Evolutionary conservation across 108 stramenopile species (phyloP), one percentile per base, ranked within the genome.

Genomic region (Licmophora abbreviata): DNA sequence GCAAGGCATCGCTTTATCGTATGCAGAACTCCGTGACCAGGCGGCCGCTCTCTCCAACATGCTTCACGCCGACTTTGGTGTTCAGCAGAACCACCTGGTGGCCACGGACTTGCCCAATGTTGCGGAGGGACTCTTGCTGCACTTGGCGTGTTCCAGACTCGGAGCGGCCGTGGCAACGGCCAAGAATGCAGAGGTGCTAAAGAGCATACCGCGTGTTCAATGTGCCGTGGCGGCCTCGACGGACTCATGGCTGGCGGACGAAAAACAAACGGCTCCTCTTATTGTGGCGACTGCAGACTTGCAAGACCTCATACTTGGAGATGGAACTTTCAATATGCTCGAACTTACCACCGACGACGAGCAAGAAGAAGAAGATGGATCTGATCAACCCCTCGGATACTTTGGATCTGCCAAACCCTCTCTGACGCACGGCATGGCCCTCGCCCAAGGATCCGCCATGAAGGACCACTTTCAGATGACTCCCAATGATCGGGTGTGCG

Each of bases 101-200:
- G 49, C 68, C 28, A 71, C 61, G 27, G 69, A 76, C 29, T 26
- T 76, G 22, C 74, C 68, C 4, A 76, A 76, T 42, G 51, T 51
- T 3, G 30, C 61, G 9, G 68, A 76, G 44, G 63, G 63, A 59
- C 47, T 76, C 6, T 31, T 69, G 21, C 22, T 70, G 1, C 74
- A 75, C 38, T 29, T 75, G 22, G 74, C 74, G 3, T 75, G 74
- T 51, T 62, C 65, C 32, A 42, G 60, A 31, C 38, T 75, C 21
- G 74, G 74, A 12, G 68, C 62, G 10, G 30, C 36, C 28, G 59
- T 58, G 51, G 68, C 41, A 1, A 75, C 74, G 7, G 48, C 59
- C 15, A 69, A 69, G 28, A 29, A 56, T 32, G 9, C 58, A 12
- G 59, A 61, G 41, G 51, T 37, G 1, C 58, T 75, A 56, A 51